Evolutionary conservation across 2,329 filamentous ascomycete genomes (phyloP), one percentile per base, ranked within the genome.

Genomic region (Alternaria sp.): DNA sequence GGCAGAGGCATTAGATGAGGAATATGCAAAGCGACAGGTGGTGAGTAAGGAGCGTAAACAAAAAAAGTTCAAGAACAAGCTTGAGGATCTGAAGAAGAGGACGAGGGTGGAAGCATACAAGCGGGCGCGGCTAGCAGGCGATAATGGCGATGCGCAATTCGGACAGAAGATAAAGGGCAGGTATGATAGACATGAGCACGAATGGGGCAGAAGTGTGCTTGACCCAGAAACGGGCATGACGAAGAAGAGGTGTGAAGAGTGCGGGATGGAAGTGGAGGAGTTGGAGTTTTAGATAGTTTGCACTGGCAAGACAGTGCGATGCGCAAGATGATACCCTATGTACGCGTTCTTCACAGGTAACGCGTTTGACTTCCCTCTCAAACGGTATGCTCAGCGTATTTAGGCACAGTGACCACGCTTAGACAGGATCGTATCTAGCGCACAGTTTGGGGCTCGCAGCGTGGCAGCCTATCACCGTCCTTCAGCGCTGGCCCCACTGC

Each of bases 21-120:
- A 98, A 81, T 98, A 96, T 73, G 92, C 92, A 79, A 88, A 88
- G 66, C 87, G 95, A 18, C 90, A 94, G 76, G 82, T 83, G 3
- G 91, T 96, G 58, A 94, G 93, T 81, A 97, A 97, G 82, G 87
- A 86, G 51, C 86, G 93, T 56, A 97, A 97, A 75, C 94, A 97
- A 78, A 89, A 90, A 73, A 97, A 97, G 79, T 98, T 98, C 81
- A 93, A 92, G 76, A 90, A 89, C 62, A 97, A 97, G 82, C 84
- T 99, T 33, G 85, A 92, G 6, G 94, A 98, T 57, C 78, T 99
- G 67, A 99, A 98, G 85, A 94, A 95, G 81, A 90, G 94, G 78
- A 99, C 96, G 12, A 86, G 94, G 49, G 94, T 96, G 0, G 96
- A 98, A 71, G 93, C 94, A 0, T 97, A 95, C 72, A 88, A 94